Conservation (phyloP, 768 basidiomycete genomes). For the Myochromella boudieri region DNA sequence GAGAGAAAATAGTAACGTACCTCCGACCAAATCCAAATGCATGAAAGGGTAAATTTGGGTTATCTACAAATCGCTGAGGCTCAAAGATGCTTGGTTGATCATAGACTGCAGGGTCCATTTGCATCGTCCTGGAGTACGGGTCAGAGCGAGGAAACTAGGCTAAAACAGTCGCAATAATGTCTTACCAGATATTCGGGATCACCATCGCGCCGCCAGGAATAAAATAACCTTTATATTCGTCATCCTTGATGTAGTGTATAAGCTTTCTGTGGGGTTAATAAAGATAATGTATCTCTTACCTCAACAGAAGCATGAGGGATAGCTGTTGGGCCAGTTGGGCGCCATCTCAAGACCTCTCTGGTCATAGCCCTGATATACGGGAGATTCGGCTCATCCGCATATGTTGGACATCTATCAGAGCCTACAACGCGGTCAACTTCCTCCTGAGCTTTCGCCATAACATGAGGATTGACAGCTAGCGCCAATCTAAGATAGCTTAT, state of each 20-base stretch:
- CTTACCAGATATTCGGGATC: conserved; percentile 29
- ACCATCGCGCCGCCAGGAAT: conserved; percentile 30
- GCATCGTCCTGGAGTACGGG: background rate
- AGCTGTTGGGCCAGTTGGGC: conserved; percentile 13
- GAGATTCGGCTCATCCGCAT: conserved; percentile 20
- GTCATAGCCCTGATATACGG: conserved; percentile 26
- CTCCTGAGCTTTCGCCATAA: conserved; percentile 21
- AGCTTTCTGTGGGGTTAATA: background rate
- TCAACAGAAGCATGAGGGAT: background rate
- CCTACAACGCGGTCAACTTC: conserved; percentile 26
- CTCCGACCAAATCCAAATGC: conserved; percentile 10
- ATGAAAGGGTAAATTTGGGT: background rate
- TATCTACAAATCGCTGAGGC: background rate
- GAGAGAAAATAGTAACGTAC: background rate
- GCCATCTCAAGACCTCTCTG: conserved; percentile 20
- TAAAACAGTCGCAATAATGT: background rate
- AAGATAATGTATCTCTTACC: background rate
- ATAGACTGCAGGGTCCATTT: background rate
- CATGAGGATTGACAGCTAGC: conserved; percentile 16
- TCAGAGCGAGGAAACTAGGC: background rate
- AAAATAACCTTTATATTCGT: conserved; percentile 28
- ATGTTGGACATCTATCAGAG: conserved; percentile 21
- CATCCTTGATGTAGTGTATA: conserved; percentile 19
- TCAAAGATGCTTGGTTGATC: background rate
- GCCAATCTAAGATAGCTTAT: conserved; percentile 25